A percentile compares a stretch with the other conserved stretches of the same genome.
These are phyloP conservation scores for Houttuynia cordata DNA, from an alignment of 164 flowering plant species.

Conservation along the genomic window DNA sequence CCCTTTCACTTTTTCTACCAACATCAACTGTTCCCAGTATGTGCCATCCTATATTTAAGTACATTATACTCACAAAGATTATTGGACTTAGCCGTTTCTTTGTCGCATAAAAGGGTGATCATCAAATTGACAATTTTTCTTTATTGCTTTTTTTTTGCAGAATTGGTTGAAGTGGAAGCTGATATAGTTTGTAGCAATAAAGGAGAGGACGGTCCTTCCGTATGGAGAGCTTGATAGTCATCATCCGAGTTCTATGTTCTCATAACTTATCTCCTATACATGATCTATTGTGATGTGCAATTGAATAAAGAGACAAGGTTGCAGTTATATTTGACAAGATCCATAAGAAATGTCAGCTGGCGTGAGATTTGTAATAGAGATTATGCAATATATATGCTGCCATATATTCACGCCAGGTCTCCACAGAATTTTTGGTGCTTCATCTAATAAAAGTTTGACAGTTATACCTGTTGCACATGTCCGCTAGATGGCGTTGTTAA, in stretches of 20 bases:
- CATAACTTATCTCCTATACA: not conserved
- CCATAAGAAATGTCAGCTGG: not conserved
- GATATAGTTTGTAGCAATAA: not conserved
- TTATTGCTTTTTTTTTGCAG: not conserved
- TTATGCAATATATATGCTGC: too few relatives aligned
- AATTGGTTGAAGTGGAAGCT: not conserved
- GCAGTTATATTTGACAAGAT: not conserved
- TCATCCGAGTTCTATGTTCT: not conserved
- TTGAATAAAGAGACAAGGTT: not conserved
- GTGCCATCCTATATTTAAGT: not conserved
- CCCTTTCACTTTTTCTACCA: not conserved
- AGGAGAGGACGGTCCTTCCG: not conserved
- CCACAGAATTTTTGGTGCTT: too few relatives aligned
- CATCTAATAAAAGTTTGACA: too few relatives aligned
- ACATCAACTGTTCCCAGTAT: not conserved
- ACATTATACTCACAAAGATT: not conserved
- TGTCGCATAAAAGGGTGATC: too few relatives aligned
- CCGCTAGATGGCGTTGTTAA: too few relatives aligned
- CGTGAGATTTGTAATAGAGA: too few relatives aligned
- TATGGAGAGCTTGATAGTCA: not conserved
- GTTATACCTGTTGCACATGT: too few relatives aligned
- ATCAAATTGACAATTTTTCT: too few relatives aligned
- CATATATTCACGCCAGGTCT: too few relatives aligned
- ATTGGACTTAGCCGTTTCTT: not conserved
- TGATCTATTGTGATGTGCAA: not conserved